phyloP scores from a whole-genome alignment of 202 grass and related monocot species.

The Cymbopogon flexuosus region DNA sequence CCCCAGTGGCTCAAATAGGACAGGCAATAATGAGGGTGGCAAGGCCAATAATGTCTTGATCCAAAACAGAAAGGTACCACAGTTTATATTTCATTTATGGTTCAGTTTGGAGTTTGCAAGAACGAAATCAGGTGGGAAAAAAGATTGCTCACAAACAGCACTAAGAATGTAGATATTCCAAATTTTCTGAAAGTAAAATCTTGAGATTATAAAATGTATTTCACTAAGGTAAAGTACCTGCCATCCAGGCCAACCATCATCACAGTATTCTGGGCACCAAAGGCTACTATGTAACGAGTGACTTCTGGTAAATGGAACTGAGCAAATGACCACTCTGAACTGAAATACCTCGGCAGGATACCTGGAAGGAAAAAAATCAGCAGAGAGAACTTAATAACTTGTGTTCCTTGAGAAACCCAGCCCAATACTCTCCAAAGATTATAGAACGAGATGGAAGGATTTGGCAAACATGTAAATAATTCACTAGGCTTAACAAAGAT shows the following conservation, averaged over 20 bases:
- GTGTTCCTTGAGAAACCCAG: not conserved
- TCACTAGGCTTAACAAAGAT: not conserved
- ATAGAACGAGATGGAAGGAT: not conserved
- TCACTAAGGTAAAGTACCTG: conserved; percentile 45
- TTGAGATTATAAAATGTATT: conserved; percentile 8
- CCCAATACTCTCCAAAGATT: not conserved
- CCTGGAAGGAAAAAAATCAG: conserved; percentile 44
- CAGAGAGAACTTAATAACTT: not conserved
- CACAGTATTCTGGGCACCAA: conserved; percentile 74
- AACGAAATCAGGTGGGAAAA: not conserved
- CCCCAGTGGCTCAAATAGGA: not conserved
- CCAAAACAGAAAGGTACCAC: not conserved
- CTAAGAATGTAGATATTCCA: not conserved
- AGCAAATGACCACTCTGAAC: conserved; percentile 96
- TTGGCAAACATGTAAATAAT: not conserved
- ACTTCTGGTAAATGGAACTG: conserved; percentile 90
- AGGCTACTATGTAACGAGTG: conserved; percentile 79
- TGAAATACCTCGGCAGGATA: conserved; percentile 85
- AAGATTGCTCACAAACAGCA: not conserved
- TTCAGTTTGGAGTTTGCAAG: not conserved
- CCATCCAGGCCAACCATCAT: conserved; percentile 94
- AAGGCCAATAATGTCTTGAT: not conserved
- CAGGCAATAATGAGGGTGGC: not conserved
- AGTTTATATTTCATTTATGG: not conserved
- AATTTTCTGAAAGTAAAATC: not conserved